A percentile compares a stretch with the other conserved stretches of the same genome.
These are phyloP conservation scores for Vitis amurensis DNA, from an alignment of 164 flowering plant genomes.

Conservation along the genomic window DNA sequence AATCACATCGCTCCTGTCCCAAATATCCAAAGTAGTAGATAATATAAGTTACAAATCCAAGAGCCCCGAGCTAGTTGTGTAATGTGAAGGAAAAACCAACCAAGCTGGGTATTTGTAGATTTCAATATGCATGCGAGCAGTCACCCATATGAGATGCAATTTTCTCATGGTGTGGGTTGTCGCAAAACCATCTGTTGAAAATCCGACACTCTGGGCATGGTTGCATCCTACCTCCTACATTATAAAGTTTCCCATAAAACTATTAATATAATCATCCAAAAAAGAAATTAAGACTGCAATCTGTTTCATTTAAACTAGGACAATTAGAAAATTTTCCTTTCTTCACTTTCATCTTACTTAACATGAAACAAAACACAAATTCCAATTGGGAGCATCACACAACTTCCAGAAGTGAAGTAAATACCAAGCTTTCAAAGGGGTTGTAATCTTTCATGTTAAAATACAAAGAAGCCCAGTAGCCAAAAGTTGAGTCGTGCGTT, in stretches of 20 bases:
- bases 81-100: constrained; percentile 33
- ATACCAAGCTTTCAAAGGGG: no score
- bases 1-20: constrained; percentile 87
- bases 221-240: constrained; percentile 91
- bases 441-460: no score
- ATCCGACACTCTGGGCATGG: constrained; percentile 96
- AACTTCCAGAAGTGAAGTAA: no score
- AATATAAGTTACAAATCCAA: constrained; percentile 1
- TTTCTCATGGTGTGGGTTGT: constrained; percentile 91
- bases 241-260: neutral
- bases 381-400: no score
- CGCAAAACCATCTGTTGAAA: constrained; percentile 95
- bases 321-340: neutral
- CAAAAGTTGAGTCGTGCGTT: no score
- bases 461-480: no score
- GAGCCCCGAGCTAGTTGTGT: neutral
- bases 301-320: neutral
- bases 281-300: neutral
- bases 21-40: neutral
- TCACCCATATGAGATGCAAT: constrained; percentile 95
- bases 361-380: no score
- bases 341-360: no score
- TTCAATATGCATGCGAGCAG: constrained; percentile 98
- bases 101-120: constrained; percentile 96
- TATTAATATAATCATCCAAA: neutral